Evolutionary conservation across 2,329 filamentous ascomycete species (phyloP).

Genomic region (Colletotrichum sp.): DNA sequence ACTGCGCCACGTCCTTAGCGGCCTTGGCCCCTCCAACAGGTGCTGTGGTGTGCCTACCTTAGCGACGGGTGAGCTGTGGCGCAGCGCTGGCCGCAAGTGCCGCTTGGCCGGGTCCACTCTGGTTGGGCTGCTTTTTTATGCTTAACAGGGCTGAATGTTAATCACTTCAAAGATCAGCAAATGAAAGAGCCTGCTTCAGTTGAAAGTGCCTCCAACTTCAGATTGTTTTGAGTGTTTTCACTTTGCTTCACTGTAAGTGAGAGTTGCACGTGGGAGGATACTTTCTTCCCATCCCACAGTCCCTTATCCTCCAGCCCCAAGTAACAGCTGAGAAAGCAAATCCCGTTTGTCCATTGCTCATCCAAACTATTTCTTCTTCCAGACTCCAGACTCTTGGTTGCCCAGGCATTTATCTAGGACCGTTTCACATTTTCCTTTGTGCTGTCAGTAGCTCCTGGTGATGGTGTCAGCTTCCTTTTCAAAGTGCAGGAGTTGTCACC

Average conservation of each 20-base stretch:
- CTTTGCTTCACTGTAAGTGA: neutral
- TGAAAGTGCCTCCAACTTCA: neutral
- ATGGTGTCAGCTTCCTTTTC: neutral
- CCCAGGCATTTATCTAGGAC: neutral
- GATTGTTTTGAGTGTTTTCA: neutral
- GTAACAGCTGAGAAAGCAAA: neutral
- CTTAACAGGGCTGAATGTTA: neutral
- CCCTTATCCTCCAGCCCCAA: neutral
- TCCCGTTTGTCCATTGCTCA: neutral
- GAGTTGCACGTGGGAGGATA: no score
- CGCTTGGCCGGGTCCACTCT: neutral
- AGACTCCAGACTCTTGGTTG: neutral
- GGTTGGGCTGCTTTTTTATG: neutral
- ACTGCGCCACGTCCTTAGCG: constrained; percentile 8
- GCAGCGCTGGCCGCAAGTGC: neutral
- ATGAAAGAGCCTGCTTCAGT: neutral
- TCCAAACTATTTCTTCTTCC: neutral
- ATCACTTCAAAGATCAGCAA: neutral
- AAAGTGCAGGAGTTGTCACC: neutral
- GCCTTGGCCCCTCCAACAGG: neutral
- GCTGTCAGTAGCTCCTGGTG: neutral
- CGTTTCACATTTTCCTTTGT: neutral
- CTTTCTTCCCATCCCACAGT: no score
- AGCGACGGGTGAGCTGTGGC: neutral
- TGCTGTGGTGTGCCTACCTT: neutral